phyloP scores from a whole-genome alignment of 129 eudicot genomes.

The carrot (Daucus carota) region DH1_v3.0 NC_030389.2:32901501-32902000 shows the following conservation, averaged over 20 bases:
- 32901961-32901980: not conserved
- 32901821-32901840: not conserved
- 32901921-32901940: not conserved
- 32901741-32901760: not conserved
- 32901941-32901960: not conserved
- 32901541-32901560: too few relatives aligned
- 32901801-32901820: slow-evolving; percentile 10
- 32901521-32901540: too few relatives aligned
- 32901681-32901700: not conserved
- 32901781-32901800: not conserved
- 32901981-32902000: not conserved
- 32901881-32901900: not conserved
- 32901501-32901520: too few relatives aligned
- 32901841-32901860: not conserved
- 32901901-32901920: not conserved
- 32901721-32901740: not conserved
- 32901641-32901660: not conserved
- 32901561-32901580: too few relatives aligned
- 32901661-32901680: not conserved
- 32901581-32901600: too few relatives aligned
- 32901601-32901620: too few relatives aligned
- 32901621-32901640: not conserved
- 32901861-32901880: not conserved
- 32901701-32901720: not conserved
- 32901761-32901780: not conserved